Conservation (phyloP, 1,139 yeast species). For the Pichia sp. region DNA sequence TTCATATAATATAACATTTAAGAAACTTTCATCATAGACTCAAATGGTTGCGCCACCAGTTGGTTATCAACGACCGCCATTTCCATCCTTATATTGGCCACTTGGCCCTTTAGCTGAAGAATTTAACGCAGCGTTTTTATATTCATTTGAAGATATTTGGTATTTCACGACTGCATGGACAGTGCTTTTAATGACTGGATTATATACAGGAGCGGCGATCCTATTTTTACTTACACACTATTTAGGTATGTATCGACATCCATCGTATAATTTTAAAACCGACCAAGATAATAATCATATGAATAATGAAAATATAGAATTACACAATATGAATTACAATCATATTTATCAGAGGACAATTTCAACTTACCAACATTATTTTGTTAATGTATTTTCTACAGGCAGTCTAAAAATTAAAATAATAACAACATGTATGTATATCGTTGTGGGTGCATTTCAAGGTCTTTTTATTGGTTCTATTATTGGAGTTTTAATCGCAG, state of each 20-base stretch:
- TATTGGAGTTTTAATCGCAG: constrained; percentile 60
- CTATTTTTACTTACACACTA: constrained; percentile 53
- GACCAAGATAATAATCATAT: too few species aligned
- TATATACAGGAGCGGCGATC: constrained; percentile 61
- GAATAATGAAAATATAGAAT: constrained; percentile 5
- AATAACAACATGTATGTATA: constrained; percentile 36
- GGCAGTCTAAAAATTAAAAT: constrained; percentile 13
- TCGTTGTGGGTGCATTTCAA: constrained; percentile 51
- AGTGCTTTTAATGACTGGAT: constrained; percentile 54
- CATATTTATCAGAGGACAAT: constrained; percentile 2
- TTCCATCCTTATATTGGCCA: constrained; percentile 83
- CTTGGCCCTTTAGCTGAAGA: constrained; percentile 36
- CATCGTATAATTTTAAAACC: not conserved
- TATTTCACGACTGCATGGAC: constrained; percentile 78
- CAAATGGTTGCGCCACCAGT: constrained; percentile 48
- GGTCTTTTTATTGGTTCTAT: constrained; percentile 70
- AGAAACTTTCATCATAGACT: too few species aligned
- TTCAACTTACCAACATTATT: constrained; percentile 9
- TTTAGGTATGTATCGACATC: constrained; percentile 7
- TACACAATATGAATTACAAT: constrained; percentile 3
- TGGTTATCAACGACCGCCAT: constrained; percentile 72
- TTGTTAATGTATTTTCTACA: constrained; percentile 7
- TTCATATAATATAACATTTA: too few species aligned
- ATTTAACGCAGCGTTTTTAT: constrained; percentile 54
- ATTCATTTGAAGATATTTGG: constrained; percentile 75